Conservation (phyloP, 2,329 filamentous ascomycete species). For the Byssothecium circinans region DNA sequence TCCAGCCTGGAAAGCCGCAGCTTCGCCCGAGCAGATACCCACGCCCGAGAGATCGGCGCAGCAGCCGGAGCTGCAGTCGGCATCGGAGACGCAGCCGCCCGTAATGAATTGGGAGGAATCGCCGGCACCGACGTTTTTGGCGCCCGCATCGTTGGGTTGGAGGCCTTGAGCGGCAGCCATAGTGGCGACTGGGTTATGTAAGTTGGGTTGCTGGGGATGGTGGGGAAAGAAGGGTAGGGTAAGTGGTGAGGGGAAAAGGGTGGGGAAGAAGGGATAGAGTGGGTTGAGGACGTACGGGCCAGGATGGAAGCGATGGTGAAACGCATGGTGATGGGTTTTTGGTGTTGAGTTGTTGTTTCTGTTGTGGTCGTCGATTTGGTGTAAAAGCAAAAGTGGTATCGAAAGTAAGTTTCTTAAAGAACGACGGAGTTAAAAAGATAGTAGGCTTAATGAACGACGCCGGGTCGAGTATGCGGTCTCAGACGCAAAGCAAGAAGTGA, state of each 20-base stretch:
- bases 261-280: background rate
- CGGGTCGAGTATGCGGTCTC: slow-evolving; percentile 34
- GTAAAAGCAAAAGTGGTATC: slow-evolving; percentile 7
- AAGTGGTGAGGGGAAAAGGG: too few species aligned
- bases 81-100: slow-evolving; percentile 31
- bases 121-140: slow-evolving; percentile 30
- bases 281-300: slow-evolving; percentile 10
- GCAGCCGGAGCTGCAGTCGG: slow-evolving; percentile 32
- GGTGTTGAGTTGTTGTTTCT: background rate
- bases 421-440: slow-evolving; percentile 12
- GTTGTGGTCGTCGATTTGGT: background rate
- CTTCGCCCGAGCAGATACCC: slow-evolving; percentile 34
- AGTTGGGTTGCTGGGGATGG: slow-evolving; percentile 1
- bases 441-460: slow-evolving; percentile 29
- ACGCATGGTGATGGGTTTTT: slow-evolving; percentile 21
- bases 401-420: slow-evolving; percentile 3
- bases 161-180: slow-evolving; percentile 10
- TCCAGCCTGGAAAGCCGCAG: slow-evolving; percentile 31
- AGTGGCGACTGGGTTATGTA: slow-evolving; percentile 8
- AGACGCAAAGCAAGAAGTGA: slow-evolving; percentile 26
- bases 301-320: slow-evolving; percentile 21
- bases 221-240: too few species aligned
- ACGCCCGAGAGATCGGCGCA: slow-evolving; percentile 26
- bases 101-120: slow-evolving; percentile 36
- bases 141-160: slow-evolving; percentile 28